These are phyloP conservation scores for Plantago major DNA, from an alignment of 257 asterid species.

Conservation along the genomic window DNA sequence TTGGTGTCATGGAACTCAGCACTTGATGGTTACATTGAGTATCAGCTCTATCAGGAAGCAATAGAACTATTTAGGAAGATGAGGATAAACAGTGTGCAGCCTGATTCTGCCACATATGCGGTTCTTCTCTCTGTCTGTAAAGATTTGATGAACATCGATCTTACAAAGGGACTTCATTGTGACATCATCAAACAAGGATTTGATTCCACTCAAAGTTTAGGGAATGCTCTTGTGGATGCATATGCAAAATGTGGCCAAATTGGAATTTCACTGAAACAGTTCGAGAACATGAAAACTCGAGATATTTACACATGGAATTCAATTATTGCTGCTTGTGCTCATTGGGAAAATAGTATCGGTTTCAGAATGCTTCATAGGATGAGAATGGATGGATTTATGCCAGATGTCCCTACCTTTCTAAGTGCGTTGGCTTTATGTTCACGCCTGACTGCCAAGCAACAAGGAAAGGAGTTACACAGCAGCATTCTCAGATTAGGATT, in stretches of 20 bases:
- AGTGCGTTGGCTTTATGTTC: slow-evolving; percentile 66
- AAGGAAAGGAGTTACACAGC: slow-evolving; percentile 85
- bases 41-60: slow-evolving; percentile 46
- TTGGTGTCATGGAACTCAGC: slow-evolving; percentile 80
- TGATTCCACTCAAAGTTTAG: slow-evolving; percentile 47
- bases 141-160: slow-evolving; percentile 26
- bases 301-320: slow-evolving; percentile 78
- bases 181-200: slow-evolving; percentile 57
- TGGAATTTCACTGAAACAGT: slow-evolving; percentile 57
- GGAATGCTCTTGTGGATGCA: slow-evolving; percentile 64
- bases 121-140: slow-evolving; percentile 49
- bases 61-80: slow-evolving; percentile 43
- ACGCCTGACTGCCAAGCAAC: slow-evolving; percentile 57
- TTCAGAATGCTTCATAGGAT: slow-evolving; percentile 61
- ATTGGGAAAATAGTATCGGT: slow-evolving; percentile 46
- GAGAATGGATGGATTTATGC: slow-evolving; percentile 55
- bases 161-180: slow-evolving; percentile 52
- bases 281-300: slow-evolving; percentile 54
- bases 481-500: slow-evolving; percentile 53
- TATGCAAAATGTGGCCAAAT: slow-evolving; percentile 62
- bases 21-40: slow-evolving; percentile 52
- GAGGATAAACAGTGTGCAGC: slow-evolving; percentile 38
- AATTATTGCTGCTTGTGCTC: slow-evolving; percentile 60
- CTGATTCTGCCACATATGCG: slow-evolving; percentile 60
- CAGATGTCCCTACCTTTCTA: slow-evolving; percentile 59